A percentile compares a stretch with the other conserved stretches of the same genome.
Evolutionary conservation across 345 rosid genomes (phyloP).

Genomic region (Eucalyptus urophylla): DNA sequence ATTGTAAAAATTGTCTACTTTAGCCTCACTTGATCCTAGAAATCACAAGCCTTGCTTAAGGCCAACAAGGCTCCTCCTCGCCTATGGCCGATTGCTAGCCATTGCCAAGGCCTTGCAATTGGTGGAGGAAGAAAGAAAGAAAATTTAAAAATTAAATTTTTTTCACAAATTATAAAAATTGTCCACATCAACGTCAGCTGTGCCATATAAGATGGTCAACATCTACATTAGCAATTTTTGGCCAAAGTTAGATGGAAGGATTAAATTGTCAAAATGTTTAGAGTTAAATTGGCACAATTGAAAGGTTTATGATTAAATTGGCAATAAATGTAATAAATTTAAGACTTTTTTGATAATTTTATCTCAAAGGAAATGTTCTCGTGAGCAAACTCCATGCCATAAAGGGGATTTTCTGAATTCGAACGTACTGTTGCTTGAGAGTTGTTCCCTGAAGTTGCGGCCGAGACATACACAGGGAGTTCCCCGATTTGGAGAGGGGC

Average conservation of each 20-base stretch:
- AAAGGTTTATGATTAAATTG: not conserved
- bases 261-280: not conserved
- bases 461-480: not conserved
- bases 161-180: not conserved
- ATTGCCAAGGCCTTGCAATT: fast-evolving
- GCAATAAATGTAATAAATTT: fast-evolving
- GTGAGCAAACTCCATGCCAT: not conserved
- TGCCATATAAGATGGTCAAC: fast-evolving
- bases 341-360: fast-evolving
- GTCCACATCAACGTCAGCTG: fast-evolving
- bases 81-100: fast-evolving
- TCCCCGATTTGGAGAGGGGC: not conserved
- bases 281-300: fast-evolving
- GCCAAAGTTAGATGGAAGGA: fast-evolving
- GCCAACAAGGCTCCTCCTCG: fast-evolving
- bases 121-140: not conserved
- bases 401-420: not conserved
- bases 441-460: not conserved
- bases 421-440: not conserved
- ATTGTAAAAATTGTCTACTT: too few relatives aligned
- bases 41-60: fast-evolving
- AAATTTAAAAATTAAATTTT: not conserved
- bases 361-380: not conserved
- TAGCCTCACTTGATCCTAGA: fast-evolving
- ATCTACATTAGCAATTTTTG: fast-evolving